Evolutionary conservation across 2,329 filamentous ascomycete genomes (phyloP).

Genomic region (Hortaea werneckii): DNA sequence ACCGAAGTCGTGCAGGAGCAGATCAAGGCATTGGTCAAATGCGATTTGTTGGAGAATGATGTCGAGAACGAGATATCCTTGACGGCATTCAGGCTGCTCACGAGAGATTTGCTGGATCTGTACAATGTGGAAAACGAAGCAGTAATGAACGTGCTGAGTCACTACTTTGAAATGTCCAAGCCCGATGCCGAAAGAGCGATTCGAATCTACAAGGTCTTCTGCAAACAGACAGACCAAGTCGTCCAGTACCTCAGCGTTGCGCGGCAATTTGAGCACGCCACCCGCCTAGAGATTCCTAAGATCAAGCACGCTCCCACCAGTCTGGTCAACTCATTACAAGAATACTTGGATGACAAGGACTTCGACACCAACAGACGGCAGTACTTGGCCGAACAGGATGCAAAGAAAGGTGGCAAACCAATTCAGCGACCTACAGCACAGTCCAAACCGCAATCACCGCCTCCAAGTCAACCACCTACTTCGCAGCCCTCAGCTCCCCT

Average conservation of each 20-base stretch:
- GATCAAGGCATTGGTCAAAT: conserved; percentile 74
- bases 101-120: conserved; percentile 76
- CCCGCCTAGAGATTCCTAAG: conserved; percentile 87
- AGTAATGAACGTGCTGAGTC: conserved; percentile 89
- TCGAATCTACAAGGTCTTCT: conserved; percentile 84
- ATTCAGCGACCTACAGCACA: conserved; percentile 26
- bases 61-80: conserved; percentile 94
- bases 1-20: conserved; percentile 85
- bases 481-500: conserved; percentile 7
- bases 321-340: conserved; percentile 77
- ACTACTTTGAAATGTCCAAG: conserved; percentile 97
- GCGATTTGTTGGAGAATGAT: conserved; percentile 80
- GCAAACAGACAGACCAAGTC: conserved; percentile 82
- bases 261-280: conserved; percentile 83
- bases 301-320: conserved; percentile 95
- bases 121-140: conserved; percentile 96
- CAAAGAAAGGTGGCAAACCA: conserved; percentile 43
- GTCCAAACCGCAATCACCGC: conserved; percentile 28
- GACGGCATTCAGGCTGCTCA: conserved; percentile 83
- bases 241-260: conserved; percentile 83
- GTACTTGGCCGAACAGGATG: conserved; percentile 79
- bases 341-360: conserved; percentile 88
- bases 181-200: conserved; percentile 86
- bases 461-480: conserved; percentile 25
- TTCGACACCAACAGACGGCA: conserved; percentile 90